Percentiles rank a stretch among this genome's conserved stretches.
Evolutionary conservation across 2,329 filamentous ascomycete genomes (phyloP).

Genomic region (Penicillium corylophilum): DNA sequence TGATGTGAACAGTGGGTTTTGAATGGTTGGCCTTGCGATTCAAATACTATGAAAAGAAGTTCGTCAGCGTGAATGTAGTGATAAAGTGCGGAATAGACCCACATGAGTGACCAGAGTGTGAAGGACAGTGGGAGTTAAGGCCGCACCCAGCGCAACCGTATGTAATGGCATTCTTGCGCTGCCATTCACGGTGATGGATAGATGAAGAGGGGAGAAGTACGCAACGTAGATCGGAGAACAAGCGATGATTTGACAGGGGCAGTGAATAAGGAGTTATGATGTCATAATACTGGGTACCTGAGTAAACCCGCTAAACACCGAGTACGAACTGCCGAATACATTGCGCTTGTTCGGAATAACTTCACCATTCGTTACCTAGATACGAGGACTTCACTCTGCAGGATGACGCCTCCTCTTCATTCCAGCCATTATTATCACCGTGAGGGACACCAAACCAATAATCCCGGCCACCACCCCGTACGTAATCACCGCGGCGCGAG

Average conservation of each 20-base stretch:
- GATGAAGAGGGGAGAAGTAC: too few relatives aligned
- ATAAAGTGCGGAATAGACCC: constrained; percentile 36
- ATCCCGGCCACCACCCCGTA: constrained; percentile 53
- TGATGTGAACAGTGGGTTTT: constrained; percentile 85
- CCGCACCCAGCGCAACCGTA: constrained; percentile 76
- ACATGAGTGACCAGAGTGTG: constrained; percentile 86
- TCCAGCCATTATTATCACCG: constrained; percentile 8
- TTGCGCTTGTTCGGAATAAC: too few relatives aligned
- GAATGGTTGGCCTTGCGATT: constrained; percentile 72
- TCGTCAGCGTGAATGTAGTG: constrained; percentile 1
- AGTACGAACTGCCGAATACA: too few relatives aligned
- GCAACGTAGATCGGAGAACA: too few relatives aligned
- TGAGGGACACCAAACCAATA: constrained; percentile 46
- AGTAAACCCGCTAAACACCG: too few relatives aligned
- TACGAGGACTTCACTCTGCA: too few relatives aligned
- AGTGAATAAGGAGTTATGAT: too few relatives aligned
- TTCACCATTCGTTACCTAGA: too few relatives aligned
- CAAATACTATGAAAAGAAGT: constrained; percentile 62
- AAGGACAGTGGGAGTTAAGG: constrained; percentile 83
- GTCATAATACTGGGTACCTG: too few relatives aligned
- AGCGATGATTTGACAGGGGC: constrained; percentile 1
- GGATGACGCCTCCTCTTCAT: background rate
- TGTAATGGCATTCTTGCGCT: constrained; percentile 61
- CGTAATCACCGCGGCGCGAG: constrained; percentile 42
- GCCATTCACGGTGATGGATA: constrained; percentile 4